phyloP scores from a whole-genome alignment of 2,329 filamentous ascomycete genomes.

The Cladosporium sp. region DNA sequence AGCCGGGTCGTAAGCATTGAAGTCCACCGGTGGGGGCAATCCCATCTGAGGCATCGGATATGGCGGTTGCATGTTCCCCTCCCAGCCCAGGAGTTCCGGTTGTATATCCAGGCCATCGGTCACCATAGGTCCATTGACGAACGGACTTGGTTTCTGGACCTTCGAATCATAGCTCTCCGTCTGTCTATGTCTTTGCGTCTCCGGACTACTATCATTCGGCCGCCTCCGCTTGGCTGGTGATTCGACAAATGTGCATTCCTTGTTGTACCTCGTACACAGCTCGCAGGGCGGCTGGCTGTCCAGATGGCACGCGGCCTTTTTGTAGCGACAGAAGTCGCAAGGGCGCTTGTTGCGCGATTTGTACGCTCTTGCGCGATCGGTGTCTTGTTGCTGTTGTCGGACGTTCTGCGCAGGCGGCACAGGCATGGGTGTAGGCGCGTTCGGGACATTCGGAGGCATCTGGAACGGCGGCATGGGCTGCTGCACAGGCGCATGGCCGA shows the following conservation, averaged over 20 bases:
- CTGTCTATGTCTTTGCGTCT: not conserved
- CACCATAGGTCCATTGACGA: constrained; percentile 10
- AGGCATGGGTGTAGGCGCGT: constrained; percentile 12
- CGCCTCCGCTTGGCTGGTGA: constrained; percentile 30
- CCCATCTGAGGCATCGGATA: constrained; percentile 25
- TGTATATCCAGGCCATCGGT: constrained; percentile 23
- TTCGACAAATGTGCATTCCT: constrained; percentile 45
- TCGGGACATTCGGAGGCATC: constrained; percentile 19
- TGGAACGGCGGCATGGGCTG: constrained; percentile 15
- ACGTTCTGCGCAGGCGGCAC: constrained; percentile 1
- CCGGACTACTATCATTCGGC: constrained; percentile 25
- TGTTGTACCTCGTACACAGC: constrained; percentile 40
- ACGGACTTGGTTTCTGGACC: not conserved
- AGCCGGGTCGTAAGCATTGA: constrained; percentile 26
- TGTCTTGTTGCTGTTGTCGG: constrained; percentile 14
- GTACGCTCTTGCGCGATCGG: constrained; percentile 32
- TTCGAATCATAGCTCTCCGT: constrained; percentile 4
- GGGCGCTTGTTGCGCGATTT: constrained; percentile 38
- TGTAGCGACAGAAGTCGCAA: constrained; percentile 45
- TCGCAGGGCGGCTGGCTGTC: constrained; percentile 41
- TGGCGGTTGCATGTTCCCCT: constrained; percentile 23
- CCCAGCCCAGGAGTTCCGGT: constrained; percentile 26
- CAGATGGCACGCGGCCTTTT: constrained; percentile 44
- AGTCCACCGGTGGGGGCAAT: constrained; percentile 21
- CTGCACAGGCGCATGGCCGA: constrained; percentile 6